Evolutionary conservation across 306 rosid genomes (phyloP).

Genomic region (Prunus davidiana): DNA sequence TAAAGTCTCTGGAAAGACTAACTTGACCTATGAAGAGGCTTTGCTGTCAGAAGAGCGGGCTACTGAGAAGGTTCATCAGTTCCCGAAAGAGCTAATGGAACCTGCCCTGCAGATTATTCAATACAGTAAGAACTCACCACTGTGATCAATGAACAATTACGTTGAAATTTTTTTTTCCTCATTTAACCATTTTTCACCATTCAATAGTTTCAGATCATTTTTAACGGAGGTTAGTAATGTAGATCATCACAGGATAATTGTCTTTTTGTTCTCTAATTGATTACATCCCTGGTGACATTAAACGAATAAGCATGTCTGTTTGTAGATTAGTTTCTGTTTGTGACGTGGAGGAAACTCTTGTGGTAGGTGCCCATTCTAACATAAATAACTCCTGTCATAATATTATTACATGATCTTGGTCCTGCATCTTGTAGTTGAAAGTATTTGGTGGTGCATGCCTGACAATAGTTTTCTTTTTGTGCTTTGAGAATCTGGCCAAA

Average conservation of each 20-base stretch:
- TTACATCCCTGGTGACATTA: background rate
- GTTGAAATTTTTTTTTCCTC: background rate
- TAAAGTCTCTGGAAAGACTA: conserved; percentile 76
- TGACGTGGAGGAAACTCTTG: background rate
- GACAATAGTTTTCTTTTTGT: background rate
- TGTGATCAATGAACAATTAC: background rate
- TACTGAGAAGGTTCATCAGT: conserved; percentile 75
- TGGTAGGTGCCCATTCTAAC: background rate
- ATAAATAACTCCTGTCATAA: background rate
- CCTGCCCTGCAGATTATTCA: conserved; percentile 75
- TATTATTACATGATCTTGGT: background rate
- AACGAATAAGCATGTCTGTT: background rate
- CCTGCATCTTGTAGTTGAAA: background rate
- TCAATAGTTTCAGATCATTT: background rate
- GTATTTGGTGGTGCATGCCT: background rate
- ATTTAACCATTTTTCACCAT: background rate
- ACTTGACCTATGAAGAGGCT: conserved; percentile 93
- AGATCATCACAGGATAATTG: background rate
- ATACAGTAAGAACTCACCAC: conserved; percentile 60
- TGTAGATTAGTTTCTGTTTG: background rate
- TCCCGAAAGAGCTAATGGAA: conserved; percentile 73
- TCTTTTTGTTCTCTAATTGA: background rate
- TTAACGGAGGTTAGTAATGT: background rate
- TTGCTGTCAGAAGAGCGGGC: conserved; percentile 78
- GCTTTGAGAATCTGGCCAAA: background rate